phyloP scores from a whole-genome alignment of 2,329 filamentous ascomycete species.

The Xenosphaeropsis pyriputrescens region DNA sequence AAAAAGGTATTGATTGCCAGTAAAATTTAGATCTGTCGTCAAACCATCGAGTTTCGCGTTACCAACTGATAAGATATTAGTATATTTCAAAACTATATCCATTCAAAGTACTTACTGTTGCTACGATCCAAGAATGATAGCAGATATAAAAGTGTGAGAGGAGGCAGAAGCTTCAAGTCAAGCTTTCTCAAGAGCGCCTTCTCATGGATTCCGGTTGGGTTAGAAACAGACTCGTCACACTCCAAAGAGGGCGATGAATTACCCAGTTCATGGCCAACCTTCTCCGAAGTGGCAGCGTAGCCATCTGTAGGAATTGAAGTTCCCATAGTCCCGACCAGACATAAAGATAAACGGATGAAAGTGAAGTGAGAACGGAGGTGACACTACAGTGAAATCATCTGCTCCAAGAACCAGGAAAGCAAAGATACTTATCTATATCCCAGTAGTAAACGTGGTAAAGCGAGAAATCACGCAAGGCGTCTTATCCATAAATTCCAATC shows the following conservation, averaged over 20 bases:
- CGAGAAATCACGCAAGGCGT: no score
- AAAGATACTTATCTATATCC: no score
- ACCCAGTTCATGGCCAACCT: no score
- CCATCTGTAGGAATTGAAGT: no score
- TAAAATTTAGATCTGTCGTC: slow-evolving; percentile 34
- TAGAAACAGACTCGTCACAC: not conserved
- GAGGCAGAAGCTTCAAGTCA: slow-evolving; percentile 47
- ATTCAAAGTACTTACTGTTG: slow-evolving; percentile 17
- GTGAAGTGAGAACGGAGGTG: no score
- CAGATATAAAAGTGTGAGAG: slow-evolving; percentile 59
- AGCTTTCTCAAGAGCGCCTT: slow-evolving; percentile 24
- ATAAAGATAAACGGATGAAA: no score
- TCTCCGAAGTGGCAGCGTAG: no score
- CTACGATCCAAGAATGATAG: slow-evolving; percentile 58
- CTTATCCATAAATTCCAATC: no score
- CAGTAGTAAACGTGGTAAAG: no score
- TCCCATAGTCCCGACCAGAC: no score
- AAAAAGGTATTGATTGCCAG: not conserved
- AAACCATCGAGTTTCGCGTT: slow-evolving; percentile 44
- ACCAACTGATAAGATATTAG: slow-evolving; percentile 35
- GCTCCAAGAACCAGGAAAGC: no score
- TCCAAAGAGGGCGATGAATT: not conserved
- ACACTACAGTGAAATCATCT: no score
- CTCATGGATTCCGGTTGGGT: not conserved
- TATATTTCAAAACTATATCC: not conserved